Evolutionary conservation across 768 basidiomycete genomes (phyloP).

Genomic region (Boletus pseudopeckii): DNA sequence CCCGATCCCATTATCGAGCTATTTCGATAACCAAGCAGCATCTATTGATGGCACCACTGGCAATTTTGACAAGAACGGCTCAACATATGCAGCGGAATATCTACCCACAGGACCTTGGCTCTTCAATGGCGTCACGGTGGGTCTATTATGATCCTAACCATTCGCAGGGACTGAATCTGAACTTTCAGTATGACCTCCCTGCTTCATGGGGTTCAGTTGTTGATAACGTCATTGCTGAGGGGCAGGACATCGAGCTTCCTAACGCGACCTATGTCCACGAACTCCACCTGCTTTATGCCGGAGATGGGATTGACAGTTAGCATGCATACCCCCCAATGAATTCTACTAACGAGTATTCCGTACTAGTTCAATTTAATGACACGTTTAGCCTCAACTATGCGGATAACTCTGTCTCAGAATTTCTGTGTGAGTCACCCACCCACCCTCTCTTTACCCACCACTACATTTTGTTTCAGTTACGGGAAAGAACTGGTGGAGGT

Average conservation of each 20-base stretch:
- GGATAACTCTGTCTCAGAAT: slow-evolving; percentile 33
- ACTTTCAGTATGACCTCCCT: not conserved
- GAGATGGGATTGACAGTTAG: slow-evolving; percentile 37
- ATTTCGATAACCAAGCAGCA: slow-evolving; percentile 44
- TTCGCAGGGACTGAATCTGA: not conserved
- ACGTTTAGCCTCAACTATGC: slow-evolving; percentile 37
- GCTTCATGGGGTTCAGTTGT: not conserved
- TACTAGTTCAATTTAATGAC: slow-evolving; percentile 31
- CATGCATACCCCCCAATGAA: not conserved
- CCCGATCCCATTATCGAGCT: slow-evolving; percentile 24
- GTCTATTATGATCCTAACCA: not conserved
- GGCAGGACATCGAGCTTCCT: slow-evolving; percentile 38
- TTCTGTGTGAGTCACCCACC: slow-evolving; percentile 31
- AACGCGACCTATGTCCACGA: slow-evolving; percentile 40
- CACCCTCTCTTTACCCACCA: not conserved
- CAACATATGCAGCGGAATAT: slow-evolving; percentile 40
- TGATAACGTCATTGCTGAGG: slow-evolving; percentile 46
- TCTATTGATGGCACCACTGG: slow-evolving; percentile 36
- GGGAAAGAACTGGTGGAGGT: slow-evolving; percentile 45
- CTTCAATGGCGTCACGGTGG: slow-evolving; percentile 39
- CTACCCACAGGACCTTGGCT: slow-evolving; percentile 38
- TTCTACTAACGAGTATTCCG: not conserved
- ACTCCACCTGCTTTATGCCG: slow-evolving; percentile 47
- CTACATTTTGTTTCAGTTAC: slow-evolving; percentile 32
- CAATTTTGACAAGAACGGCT: slow-evolving; percentile 38